Evolutionary conservation across 495 filamentous ascomycete species (phyloP).

Genomic region (Tuber borchii): DNA sequence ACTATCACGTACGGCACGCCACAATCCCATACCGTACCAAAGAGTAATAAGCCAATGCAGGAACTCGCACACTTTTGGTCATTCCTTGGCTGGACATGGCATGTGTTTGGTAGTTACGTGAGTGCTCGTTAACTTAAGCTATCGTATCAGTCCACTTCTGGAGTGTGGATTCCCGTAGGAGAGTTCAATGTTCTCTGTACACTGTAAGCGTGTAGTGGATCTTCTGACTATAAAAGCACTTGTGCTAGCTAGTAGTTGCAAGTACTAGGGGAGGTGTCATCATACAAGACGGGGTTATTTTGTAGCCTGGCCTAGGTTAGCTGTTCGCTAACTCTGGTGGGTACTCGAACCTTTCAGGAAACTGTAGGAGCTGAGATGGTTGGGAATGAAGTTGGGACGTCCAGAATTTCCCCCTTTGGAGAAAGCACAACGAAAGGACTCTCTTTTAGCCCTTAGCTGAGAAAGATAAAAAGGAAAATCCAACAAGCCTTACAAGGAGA

Average conservation of each 20-base stretch:
- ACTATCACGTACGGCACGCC: not conserved
- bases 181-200: not conserved
- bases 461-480: too few relatives aligned
- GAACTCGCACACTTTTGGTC: not conserved
- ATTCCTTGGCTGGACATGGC: not conserved
- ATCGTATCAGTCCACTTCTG: not conserved
- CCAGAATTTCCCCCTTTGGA: too few relatives aligned
- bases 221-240: not conserved
- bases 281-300: too few relatives aligned
- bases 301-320: too few relatives aligned
- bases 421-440: too few relatives aligned
- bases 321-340: too few relatives aligned
- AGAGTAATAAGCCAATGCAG: not conserved
- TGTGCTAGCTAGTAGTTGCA: not conserved
- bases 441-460: too few relatives aligned
- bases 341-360: too few relatives aligned
- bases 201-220: not conserved
- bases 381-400: too few relatives aligned
- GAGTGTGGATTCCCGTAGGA: not conserved
- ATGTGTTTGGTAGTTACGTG: not conserved
- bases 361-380: too few relatives aligned
- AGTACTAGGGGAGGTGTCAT: too few relatives aligned
- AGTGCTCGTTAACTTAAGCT: not conserved
- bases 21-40: not conserved
- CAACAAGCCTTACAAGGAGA: too few relatives aligned